Evolutionary conservation across 1,284 basidiomycete species (phyloP).

Genomic region (Afroboletus lepidellus): DNA sequence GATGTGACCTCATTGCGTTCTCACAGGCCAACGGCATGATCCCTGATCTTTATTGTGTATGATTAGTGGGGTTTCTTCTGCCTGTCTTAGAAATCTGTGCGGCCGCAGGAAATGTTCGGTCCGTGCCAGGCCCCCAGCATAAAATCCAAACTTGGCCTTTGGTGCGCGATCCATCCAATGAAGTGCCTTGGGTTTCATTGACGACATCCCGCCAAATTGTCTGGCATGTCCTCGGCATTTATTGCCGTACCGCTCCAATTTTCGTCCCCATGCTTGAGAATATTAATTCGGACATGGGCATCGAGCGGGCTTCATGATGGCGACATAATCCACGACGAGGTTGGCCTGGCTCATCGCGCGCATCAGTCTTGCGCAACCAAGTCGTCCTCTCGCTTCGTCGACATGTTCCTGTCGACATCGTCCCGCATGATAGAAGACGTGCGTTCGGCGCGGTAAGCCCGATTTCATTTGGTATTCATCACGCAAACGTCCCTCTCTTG

Average conservation of each 20-base stretch:
- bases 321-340: not conserved
- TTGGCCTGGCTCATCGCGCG: not conserved
- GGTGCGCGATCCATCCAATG: not conserved
- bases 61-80: not conserved
- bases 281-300: not conserved
- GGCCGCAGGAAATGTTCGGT: not conserved
- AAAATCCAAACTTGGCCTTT: not conserved
- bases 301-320: not conserved
- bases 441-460: not conserved
- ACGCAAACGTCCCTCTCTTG: not conserved
- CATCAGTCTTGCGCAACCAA: not conserved
- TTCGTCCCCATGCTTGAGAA: not conserved
- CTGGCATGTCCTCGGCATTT: not conserved
- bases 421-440: not conserved
- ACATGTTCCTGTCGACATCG: not conserved
- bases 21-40: conserved; percentile 2
- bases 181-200: not conserved
- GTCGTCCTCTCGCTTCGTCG: not conserved
- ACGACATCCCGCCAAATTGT: not conserved
- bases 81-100: not conserved
- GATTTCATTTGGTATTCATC: not conserved
- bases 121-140: too few relatives aligned
- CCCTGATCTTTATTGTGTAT: not conserved
- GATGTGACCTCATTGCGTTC: not conserved
- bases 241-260: not conserved